phyloP scores from a whole-genome alignment of 75 land plant genomes.

The Sequoiadendron giganteum region DNA sequence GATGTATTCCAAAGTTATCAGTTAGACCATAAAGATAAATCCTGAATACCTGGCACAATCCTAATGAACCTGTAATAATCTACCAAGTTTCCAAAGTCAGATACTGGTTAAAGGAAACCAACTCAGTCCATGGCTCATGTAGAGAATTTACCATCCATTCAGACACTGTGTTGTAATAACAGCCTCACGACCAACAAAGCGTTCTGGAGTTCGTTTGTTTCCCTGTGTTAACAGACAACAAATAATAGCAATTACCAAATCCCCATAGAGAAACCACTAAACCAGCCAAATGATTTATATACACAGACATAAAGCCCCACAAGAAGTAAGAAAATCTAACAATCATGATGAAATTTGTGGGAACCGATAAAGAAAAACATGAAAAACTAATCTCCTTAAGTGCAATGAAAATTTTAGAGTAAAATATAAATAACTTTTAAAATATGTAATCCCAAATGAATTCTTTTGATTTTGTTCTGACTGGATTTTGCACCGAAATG shows the following conservation, averaged over 20 bases:
- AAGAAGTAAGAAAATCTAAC: not conserved
- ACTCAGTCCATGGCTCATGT: not conserved
- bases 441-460: not conserved
- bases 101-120: not conserved
- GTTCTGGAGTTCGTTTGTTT: conserved; percentile 89
- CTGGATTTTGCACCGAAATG: not conserved
- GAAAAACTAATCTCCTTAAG: not conserved
- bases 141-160: conserved; percentile 78
- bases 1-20: not conserved
- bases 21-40: not conserved
- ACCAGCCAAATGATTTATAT: not conserved
- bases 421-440: not conserved
- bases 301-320: not conserved
- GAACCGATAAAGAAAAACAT: not conserved
- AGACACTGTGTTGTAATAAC: conserved; percentile 88
- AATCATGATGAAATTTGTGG: not conserved
- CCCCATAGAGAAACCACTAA: not conserved
- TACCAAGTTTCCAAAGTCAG: not conserved
- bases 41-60: not conserved
- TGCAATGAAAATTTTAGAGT: not conserved
- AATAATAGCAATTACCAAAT: not conserved
- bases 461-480: not conserved
- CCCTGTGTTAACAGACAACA: conserved; percentile 44
- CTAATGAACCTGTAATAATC: not conserved
- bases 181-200: conserved; percentile 90